phyloP scores from a whole-genome alignment of 345 rosid species.

The Populus alba region DNA sequence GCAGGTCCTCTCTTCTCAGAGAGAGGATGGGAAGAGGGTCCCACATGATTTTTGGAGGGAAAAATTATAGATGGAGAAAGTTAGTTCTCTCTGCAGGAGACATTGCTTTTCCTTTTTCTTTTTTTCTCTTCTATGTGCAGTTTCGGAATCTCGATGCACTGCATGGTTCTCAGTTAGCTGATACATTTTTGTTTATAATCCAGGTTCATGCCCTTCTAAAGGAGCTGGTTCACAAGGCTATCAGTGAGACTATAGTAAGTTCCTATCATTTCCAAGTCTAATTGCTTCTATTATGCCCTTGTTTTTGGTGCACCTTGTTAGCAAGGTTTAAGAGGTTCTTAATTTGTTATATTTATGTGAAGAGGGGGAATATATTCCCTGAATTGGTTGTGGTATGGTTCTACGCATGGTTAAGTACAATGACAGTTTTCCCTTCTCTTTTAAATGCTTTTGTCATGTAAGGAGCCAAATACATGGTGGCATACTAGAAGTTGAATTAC shows the following conservation, averaged over 20 bases:
- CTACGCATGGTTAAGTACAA: neutral
- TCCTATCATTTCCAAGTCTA: slow-evolving; percentile 13
- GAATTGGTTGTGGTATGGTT: neutral
- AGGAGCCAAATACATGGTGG: neutral
- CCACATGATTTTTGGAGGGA: neutral
- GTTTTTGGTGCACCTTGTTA: neutral
- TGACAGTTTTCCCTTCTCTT: neutral
- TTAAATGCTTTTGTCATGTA: neutral
- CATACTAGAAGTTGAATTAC: neutral
- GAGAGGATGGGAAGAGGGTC: neutral
- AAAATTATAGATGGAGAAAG: neutral
- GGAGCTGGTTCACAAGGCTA: slow-evolving; percentile 95
- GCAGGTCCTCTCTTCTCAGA: neutral
- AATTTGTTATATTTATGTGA: neutral
- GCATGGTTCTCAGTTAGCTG: neutral
- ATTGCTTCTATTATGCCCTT: neutral
- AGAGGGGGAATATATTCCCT: neutral
- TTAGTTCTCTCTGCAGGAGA: neutral
- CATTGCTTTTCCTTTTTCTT: neutral
- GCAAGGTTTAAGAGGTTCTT: neutral
- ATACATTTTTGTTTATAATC: neutral
- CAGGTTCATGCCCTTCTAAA: slow-evolving; percentile 91
- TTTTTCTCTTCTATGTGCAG: neutral
- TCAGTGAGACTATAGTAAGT: slow-evolving; percentile 79
- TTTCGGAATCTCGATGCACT: neutral